Evolutionary conservation across 2,329 filamentous ascomycete species (phyloP).

Genomic region (Trichoderma oligosporum): DNA sequence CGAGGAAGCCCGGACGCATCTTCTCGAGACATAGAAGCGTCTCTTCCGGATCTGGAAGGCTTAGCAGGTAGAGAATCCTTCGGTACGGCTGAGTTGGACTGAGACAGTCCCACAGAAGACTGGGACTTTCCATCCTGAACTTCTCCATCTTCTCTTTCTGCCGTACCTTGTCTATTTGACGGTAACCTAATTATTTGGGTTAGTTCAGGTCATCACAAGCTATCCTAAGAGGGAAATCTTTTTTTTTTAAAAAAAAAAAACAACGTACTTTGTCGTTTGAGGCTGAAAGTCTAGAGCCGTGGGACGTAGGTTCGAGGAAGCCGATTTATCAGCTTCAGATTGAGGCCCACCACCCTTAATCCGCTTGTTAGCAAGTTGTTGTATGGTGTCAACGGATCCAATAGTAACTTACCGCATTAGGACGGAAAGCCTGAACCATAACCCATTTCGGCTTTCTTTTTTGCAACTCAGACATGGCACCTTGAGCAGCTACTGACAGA

Average conservation of each 20-base stretch:
- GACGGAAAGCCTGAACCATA: constrained; percentile 68
- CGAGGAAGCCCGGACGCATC: constrained; percentile 23
- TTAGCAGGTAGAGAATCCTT: constrained; percentile 37
- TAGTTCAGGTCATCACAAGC: constrained; percentile 19
- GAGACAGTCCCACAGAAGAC: neutral
- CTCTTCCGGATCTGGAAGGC: constrained; percentile 28
- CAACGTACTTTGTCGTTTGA: constrained; percentile 36
- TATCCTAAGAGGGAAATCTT: constrained; percentile 20
- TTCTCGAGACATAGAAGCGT: constrained; percentile 28
- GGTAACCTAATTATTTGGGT: constrained; percentile 21
- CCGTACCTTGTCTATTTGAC: constrained; percentile 24
- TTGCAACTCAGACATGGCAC: constrained; percentile 66
- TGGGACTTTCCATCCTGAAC: constrained; percentile 54
- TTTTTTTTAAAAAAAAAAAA: no score
- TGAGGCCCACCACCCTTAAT: constrained; percentile 30
- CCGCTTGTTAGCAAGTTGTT: constrained; percentile 21
- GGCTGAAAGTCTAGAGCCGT: constrained; percentile 65
- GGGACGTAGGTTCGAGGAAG: constrained; percentile 47
- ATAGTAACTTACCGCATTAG: constrained; percentile 51
- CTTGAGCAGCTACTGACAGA: constrained; percentile 68
- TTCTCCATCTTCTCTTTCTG: constrained; percentile 68
- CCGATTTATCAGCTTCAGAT: constrained; percentile 31
- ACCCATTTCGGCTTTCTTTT: constrained; percentile 66
- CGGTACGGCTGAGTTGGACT: constrained; percentile 12
- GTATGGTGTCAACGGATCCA: neutral